Evolutionary conservation across 2,329 filamentous ascomycete genomes (phyloP).

Genomic region (Alternaria viburni): DNA sequence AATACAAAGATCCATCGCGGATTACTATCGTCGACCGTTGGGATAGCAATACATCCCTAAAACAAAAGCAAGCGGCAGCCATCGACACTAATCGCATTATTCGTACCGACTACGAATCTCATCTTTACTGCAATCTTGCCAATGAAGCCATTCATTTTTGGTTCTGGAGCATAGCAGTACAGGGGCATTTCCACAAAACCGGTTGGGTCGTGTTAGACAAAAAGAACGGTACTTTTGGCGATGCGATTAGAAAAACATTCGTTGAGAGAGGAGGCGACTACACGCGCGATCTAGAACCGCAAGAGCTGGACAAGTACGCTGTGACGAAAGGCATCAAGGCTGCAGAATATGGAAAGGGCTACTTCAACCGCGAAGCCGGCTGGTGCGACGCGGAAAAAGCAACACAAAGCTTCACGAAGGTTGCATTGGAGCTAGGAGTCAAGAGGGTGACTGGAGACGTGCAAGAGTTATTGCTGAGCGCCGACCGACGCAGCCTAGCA

Average conservation of each 20-base stretch:
- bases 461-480: conserved; percentile 51
- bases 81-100: conserved; percentile 69
- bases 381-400: conserved; percentile 61
- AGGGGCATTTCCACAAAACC: conserved; percentile 60
- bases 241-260: conserved; percentile 62
- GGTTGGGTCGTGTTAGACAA: conserved; percentile 64
- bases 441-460: conserved; percentile 54
- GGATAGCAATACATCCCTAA: conserved; percentile 39
- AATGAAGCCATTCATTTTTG: conserved; percentile 50
- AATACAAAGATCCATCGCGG: conserved; percentile 53
- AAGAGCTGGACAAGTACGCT: conserved; percentile 52
- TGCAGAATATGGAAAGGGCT: conserved; percentile 44
- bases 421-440: conserved; percentile 55
- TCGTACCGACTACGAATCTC: conserved; percentile 64
- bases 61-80: conserved; percentile 60
- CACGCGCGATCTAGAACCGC: conserved; percentile 38
- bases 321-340: conserved; percentile 40
- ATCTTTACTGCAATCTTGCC: conserved; percentile 61
- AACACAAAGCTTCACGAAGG: conserved; percentile 52
- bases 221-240: conserved; percentile 55
- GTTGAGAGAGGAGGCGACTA: conserved; percentile 52
- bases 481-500: conserved; percentile 30
- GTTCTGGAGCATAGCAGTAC: conserved; percentile 45
- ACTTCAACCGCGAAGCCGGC: conserved; percentile 59
- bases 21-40: conserved; percentile 41